Evolutionary conservation across 192 early-diverging fungal species (phyloP).

Genomic region (Coemansia sp.): DNA sequence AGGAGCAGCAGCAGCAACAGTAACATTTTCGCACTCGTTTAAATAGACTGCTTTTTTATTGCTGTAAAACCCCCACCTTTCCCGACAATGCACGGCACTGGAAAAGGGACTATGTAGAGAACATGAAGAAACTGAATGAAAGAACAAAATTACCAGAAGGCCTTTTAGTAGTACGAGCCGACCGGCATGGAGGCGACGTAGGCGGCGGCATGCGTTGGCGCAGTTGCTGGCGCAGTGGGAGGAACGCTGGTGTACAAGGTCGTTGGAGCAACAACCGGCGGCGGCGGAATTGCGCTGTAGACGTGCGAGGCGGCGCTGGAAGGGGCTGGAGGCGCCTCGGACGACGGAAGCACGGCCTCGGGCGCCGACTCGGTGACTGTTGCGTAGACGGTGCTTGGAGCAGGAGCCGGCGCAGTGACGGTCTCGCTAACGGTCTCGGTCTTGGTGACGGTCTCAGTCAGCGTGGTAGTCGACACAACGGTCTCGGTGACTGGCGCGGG

Average conservation of each 20-base stretch:
- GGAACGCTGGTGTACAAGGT: slow-evolving; percentile 22
- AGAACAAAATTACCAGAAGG: not conserved
- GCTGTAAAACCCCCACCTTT: not conserved
- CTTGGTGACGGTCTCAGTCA: slow-evolving; percentile 13
- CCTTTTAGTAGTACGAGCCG: slow-evolving; percentile 21
- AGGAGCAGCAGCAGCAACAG: not conserved
- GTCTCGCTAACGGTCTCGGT: slow-evolving; percentile 20
- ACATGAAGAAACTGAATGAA: not conserved
- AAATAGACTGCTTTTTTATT: too few species aligned
- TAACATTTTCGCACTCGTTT: not conserved
- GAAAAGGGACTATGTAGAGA: not conserved
- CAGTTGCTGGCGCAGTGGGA: not conserved
- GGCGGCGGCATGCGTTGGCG: not conserved
- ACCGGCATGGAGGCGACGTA: not conserved
- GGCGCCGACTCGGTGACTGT: slow-evolving; percentile 15
- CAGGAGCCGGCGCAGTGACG: slow-evolving; percentile 31
- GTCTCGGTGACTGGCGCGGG: slow-evolving; percentile 33
- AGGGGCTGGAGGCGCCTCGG: slow-evolving; percentile 5
- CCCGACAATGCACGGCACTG: slow-evolving; percentile 1
- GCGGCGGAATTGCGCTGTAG: slow-evolving; percentile 20
- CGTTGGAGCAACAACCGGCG: slow-evolving; percentile 7
- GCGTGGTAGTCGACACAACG: slow-evolving; percentile 5
- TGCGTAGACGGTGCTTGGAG: slow-evolving; percentile 24
- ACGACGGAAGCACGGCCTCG: slow-evolving; percentile 14
- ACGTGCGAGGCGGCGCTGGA: slow-evolving; percentile 5